Evolutionary conservation across 805 yeast genomes (phyloP).

Genomic region (Schwanniomyces sp.): DNA sequence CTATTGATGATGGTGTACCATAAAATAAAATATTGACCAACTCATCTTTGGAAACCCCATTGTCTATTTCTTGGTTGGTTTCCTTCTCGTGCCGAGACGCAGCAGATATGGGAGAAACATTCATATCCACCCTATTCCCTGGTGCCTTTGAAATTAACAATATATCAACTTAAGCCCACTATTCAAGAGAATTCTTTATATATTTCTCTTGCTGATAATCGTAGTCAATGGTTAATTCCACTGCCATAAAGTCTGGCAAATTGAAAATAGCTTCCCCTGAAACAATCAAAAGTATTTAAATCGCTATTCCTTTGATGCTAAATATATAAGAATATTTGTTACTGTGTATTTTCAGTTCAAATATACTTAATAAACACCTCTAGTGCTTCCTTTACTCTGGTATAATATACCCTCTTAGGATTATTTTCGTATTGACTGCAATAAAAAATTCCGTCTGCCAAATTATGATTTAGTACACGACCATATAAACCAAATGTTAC

Average conservation of each 20-base stretch:
- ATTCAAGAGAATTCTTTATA: background rate
- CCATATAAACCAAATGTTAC: slow-evolving; percentile 2
- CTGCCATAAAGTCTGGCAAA: background rate
- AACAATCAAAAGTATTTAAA: background rate
- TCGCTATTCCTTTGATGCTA: background rate
- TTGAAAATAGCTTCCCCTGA: background rate
- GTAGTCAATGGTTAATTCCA: background rate
- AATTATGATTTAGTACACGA: slow-evolving; percentile 3
- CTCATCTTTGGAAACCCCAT: slow-evolving; percentile 18
- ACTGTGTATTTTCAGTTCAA: background rate
- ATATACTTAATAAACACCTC: background rate
- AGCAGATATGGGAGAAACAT: background rate
- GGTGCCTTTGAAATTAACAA: background rate
- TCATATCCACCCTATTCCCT: background rate
- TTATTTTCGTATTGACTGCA: slow-evolving; percentile 6
- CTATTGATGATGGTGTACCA: slow-evolving; percentile 28
- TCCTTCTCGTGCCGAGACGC: background rate
- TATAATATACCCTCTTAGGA: background rate
- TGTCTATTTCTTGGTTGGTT: background rate
- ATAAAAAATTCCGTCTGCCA: slow-evolving; percentile 9
- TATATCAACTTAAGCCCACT: background rate
- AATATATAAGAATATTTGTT: background rate
- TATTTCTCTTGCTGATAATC: background rate
- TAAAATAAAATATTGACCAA: slow-evolving; percentile 22
- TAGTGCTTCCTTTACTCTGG: background rate